A percentile compares a stretch with the other conserved stretches of the same genome.
Conservation (phyloP, 1,139 yeast species). For the Entelexis paramagnoliae region DNA sequence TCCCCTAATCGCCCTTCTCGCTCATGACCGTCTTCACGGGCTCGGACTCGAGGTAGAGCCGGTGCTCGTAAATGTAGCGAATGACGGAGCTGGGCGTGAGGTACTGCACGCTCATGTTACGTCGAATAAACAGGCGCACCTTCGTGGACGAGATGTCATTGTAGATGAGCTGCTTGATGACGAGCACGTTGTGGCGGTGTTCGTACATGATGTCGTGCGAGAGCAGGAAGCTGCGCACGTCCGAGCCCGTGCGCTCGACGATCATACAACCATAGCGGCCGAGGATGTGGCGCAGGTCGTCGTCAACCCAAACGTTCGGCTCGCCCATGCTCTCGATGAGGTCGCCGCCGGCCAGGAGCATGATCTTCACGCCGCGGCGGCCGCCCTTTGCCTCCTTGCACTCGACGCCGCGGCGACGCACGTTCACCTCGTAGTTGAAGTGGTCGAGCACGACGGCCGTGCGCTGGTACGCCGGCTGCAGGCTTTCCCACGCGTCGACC, state of each 20-base stretch:
- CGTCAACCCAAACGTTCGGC: conserved; percentile 98
- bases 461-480: conserved; percentile 82
- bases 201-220: conserved; percentile 96
- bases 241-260: conserved; percentile 93
- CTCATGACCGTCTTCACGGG: conserved; percentile 84
- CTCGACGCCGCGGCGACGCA: conserved; percentile 76
- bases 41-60: conserved; percentile 74
- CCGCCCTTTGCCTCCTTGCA: conserved; percentile 52
- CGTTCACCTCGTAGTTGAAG: conserved; percentile 88
- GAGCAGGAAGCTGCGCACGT: conserved; percentile 80
- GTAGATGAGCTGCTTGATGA: conserved; percentile 88
- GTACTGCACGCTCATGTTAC: conserved; percentile 96
- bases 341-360: conserved; percentile 97
- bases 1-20: conserved; percentile 23
- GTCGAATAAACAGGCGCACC: conserved; percentile 77
- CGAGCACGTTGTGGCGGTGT: conserved; percentile 84
- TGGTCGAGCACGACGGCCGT: conserved; percentile 95
- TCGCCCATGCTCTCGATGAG: conserved; percentile 98
- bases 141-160: conserved; percentile 94
- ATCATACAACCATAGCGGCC: conserved; percentile 94
- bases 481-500: conserved; percentile 99
- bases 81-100: conserved; percentile 89
- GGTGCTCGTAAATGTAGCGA: conserved; percentile 86
- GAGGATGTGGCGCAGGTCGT: conserved; percentile 84
- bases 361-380: conserved; percentile 78